phyloP scores from a whole-genome alignment of 1,284 basidiomycete species.

The Erythrobasidium hasegawianum region DNA sequence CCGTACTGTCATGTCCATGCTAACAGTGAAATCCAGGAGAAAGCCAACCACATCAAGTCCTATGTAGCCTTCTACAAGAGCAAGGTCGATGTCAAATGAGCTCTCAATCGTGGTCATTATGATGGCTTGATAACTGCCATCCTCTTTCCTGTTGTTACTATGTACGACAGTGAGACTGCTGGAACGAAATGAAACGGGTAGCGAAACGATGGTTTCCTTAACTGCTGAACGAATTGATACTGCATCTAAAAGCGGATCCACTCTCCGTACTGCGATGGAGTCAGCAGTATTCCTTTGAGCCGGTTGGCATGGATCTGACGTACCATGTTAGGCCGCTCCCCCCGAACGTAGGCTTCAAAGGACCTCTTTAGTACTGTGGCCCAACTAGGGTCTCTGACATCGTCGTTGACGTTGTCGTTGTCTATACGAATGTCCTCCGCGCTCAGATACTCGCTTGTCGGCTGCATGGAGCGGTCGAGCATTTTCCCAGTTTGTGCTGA shows the following conservation, averaged over 20 bases:
- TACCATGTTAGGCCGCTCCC: slow-evolving; percentile 60
- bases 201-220: not conserved
- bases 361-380: slow-evolving; percentile 83
- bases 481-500: slow-evolving; percentile 27
- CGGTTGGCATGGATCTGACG: not conserved
- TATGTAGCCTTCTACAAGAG: slow-evolving; percentile 34
- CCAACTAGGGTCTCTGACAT: slow-evolving; percentile 77
- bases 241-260: slow-evolving; percentile 3
- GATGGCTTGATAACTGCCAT: too few species aligned
- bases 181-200: not conserved
- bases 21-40: slow-evolving; percentile 7
- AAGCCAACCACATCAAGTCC: slow-evolving; percentile 22
- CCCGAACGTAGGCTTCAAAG: slow-evolving; percentile 80
- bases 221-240: not conserved
- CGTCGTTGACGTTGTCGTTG: slow-evolving; percentile 46
- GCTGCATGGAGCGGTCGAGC: slow-evolving; percentile 28
- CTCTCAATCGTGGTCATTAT: too few species aligned
- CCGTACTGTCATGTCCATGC: not conserved
- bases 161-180: not conserved
- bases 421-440: slow-evolving; percentile 39
- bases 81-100: slow-evolving; percentile 15
- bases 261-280: not conserved
- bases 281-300: not conserved
- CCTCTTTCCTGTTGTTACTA: not conserved
- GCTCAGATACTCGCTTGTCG: slow-evolving; percentile 35